Conservation (phyloP, 2,329 filamentous ascomycete species). For the Tolypocladium album region DNA sequence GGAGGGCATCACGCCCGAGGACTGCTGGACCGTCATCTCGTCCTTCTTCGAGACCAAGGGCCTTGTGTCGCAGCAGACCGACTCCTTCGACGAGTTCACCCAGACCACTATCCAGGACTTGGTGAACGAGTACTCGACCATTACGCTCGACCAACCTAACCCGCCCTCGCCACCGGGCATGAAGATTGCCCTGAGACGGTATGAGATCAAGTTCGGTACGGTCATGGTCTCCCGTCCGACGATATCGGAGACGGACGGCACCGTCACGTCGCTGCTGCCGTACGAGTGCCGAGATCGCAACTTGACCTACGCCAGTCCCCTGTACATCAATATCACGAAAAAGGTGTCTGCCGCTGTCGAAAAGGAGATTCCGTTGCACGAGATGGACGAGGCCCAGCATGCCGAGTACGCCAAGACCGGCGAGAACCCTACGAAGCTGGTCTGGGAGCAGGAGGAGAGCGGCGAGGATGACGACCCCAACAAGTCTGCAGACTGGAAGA, state of each 20-base stretch:
- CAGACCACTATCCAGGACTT: conserved; percentile 90
- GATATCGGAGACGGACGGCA: conserved; percentile 87
- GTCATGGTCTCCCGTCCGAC: conserved; percentile 83
- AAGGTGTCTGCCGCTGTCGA: conserved; percentile 77
- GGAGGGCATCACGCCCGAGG: conserved; percentile 78
- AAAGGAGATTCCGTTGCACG: conserved; percentile 52
- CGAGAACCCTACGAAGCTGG: conserved; percentile 45
- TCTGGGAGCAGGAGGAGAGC: conserved; percentile 50
- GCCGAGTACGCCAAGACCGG: conserved; percentile 43
- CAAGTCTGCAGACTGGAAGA: conserved; percentile 45
- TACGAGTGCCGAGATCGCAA: conserved; percentile 95
- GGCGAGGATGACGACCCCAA: conserved; percentile 39
- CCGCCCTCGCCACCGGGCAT: conserved; percentile 66
- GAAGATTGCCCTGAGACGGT: conserved; percentile 76
- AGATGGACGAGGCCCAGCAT: conserved; percentile 56
- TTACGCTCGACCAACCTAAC: conserved; percentile 89
- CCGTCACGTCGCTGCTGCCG: conserved; percentile 73
- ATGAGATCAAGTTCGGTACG: conserved; percentile 89
- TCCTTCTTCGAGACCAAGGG: conserved; percentile 96
- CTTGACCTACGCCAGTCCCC: conserved; percentile 84
- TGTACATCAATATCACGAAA: conserved; percentile 83
- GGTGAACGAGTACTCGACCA: conserved; percentile 80
- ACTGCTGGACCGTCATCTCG: conserved; percentile 96
- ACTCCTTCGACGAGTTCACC: conserved; percentile 97
- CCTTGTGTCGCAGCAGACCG: conserved; percentile 91